Base-by-base conservation (phyloP, 495 filamentous ascomycete genomes). In the Massariosphaeria phaeospora region DNA sequence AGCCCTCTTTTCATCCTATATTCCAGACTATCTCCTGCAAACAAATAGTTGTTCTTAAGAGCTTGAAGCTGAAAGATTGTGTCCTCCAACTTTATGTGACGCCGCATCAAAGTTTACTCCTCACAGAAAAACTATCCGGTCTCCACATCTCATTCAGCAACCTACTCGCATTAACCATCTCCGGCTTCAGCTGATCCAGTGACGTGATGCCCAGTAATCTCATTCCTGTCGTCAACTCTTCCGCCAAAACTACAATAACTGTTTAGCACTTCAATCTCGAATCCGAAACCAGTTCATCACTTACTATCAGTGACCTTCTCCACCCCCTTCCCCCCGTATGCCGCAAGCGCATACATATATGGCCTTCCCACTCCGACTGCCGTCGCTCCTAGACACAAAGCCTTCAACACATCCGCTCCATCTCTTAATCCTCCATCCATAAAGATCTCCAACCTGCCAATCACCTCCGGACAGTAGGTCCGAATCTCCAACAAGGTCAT, bases 91-190 rank as follows among this genome's bases (percentile, higher is more conserved):
- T 40, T 40, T 40, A 40, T 40, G 36, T 40, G 36, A 40, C 36
- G 36, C 40, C 40, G 23, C 23, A 49, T 48, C 40, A 57, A 9
- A 57, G 38, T 3, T 33, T 24, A 36, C 54, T 57, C 45, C 30
- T 49, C 17, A 36, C 9, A 3, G 25, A 10, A 2, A 50, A 7
- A 17, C 11, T 21, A 13, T 50, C 54, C 15, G 54, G 54, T 23
- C 46, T 25, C 54, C 47, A 58, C 55, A 58, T 58, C 39, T 58
- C 55, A 40, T 58, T 58, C 47, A 58, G 26, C 24, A 58, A 26
- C 30, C 55, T 44, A 3, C 5, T 34, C 9, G 57, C 50, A 46
- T 61, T 59, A 0, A 55, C 51, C 57, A 61, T 61, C n/a, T 61
- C 43, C 13, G 51, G 51, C 11, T 17, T 18, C 26, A 51, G 12